Percentiles rank a stretch among this genome's conserved stretches.
These are phyloP conservation scores for Fusarium virguliforme DNA, from an alignment of 2,329 filamentous ascomycete species.

Conservation along the genomic window DNA sequence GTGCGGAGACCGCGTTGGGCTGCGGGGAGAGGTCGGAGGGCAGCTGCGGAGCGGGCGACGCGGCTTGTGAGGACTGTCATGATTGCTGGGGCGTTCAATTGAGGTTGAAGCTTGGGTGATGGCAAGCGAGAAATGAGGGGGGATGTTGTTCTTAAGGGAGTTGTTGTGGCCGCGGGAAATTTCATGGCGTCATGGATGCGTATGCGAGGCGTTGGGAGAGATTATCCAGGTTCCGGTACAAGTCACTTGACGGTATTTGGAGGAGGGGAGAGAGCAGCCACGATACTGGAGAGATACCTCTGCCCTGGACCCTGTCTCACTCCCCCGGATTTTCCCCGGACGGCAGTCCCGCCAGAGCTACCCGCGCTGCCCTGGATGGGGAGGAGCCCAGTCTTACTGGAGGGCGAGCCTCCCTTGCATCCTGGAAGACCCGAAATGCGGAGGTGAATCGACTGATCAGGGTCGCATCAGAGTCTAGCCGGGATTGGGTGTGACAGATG, in stretches of 20 bases:
- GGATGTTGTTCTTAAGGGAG: slow-evolving; percentile 27
- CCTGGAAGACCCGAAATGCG: slow-evolving; percentile 31
- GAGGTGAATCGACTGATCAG: slow-evolving; percentile 42
- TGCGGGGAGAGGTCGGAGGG: slow-evolving; percentile 38
- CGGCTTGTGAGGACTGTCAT: slow-evolving; percentile 34
- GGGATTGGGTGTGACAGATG: neutral
- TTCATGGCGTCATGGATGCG: slow-evolving; percentile 42
- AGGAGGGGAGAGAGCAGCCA: slow-evolving; percentile 23
- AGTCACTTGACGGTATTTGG: slow-evolving; percentile 39
- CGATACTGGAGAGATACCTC: slow-evolving; percentile 34
- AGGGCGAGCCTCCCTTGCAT: slow-evolving; percentile 14
- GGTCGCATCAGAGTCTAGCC: slow-evolving; percentile 29
- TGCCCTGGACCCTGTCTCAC: slow-evolving; percentile 15
- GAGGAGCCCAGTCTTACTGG: slow-evolving; percentile 30
- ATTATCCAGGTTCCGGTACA: slow-evolving; percentile 11
- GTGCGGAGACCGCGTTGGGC: slow-evolving; percentile 40
- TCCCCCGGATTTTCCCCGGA: slow-evolving; percentile 43
- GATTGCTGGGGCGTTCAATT: slow-evolving; percentile 8
- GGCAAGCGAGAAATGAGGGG: slow-evolving; percentile 19
- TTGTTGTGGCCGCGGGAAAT: slow-evolving; percentile 31
- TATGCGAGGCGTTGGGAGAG: slow-evolving; percentile 16
- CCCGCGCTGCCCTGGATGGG: slow-evolving; percentile 28
- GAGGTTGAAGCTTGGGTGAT: neutral
- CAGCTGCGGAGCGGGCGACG: slow-evolving; percentile 29
- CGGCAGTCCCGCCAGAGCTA: slow-evolving; percentile 19